Evolutionary conservation across 345 rosid species (phyloP), one percentile per base, ranked within the genome.

Genomic region (Cardamine occulta): DNA sequence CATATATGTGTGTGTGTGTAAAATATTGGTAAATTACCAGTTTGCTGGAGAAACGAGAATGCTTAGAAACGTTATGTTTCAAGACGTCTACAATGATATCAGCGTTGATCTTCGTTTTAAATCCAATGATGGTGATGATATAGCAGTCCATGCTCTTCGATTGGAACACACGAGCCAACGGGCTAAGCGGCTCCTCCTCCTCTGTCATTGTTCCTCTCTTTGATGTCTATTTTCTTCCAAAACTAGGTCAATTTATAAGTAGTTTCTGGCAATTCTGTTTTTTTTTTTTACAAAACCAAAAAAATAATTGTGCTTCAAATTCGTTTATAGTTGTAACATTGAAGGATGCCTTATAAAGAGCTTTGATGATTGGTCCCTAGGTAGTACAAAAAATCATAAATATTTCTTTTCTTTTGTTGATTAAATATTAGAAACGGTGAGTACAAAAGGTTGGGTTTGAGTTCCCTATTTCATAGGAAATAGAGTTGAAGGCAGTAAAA

Each of bases 31-130:
- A 26, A 42, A 53, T 15, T 56, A 88, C 96, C 82, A 83, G 82
- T 24, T 74, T 85, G 83, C 88, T 86, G 29, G 88, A 85, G 83
- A 90, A 90, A 54, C 96, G 96, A 74, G 93, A 91, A 69, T 88
- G 93, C 32, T 73, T 83, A 42, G 82, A 57, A 85, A 90, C 67
- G 44, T 88, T 85, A 15, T 81, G 72, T 52, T 66, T 18, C 35
- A 88, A 59, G 14, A 86, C 88, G 5, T 63, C 40, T 54, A 80
- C 80, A 65, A 88, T 18, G 42, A 68, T 68, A 7, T 13, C 52
- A 0, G 87, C 84, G 42, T 82, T 49, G 17, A 90, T 31, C 12
- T 26, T 39, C 1, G 83, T 83, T 35, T 79, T 80, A 81, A 80
- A 80, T 0, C 91, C 89, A 42, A 84, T 64, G 15, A 79, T 66